Conservation (phyloP, 805 yeast species). For the Kuraishia capsulata region DNA sequence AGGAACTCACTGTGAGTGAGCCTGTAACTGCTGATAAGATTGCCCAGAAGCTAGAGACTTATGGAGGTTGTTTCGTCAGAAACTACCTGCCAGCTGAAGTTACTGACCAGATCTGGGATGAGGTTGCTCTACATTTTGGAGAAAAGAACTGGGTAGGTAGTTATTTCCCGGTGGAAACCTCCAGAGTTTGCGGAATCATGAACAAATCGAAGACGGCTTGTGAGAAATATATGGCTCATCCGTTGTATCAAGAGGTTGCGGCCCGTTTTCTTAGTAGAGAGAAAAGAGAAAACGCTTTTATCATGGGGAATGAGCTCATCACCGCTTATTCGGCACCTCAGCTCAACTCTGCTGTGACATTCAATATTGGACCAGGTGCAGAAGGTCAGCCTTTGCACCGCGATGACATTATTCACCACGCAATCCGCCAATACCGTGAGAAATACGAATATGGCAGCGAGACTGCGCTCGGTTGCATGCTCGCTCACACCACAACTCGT, state of each 20-base stretch:
- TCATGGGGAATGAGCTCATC: slow-evolving; percentile 5
- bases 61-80: slow-evolving; percentile 15
- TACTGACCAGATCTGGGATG: slow-evolving; percentile 8
- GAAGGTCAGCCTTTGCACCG: slow-evolving; percentile 16
- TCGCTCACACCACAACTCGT: slow-evolving; percentile 17
- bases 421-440: slow-evolving; percentile 10
- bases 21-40: slow-evolving; percentile 4
- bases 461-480: slow-evolving; percentile 14
- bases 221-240: slow-evolving; percentile 1
- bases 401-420: slow-evolving; percentile 20
- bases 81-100: slow-evolving; percentile 6
- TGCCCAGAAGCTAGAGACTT: slow-evolving; percentile 9
- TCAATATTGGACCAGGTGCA: slow-evolving; percentile 19
- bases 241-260: slow-evolving; percentile 1
- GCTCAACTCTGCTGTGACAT: slow-evolving; percentile 14
- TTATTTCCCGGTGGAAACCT: slow-evolving; percentile 15
- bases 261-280: slow-evolving; percentile 2
- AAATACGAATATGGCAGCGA: slow-evolving; percentile 9
- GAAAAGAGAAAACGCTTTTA: neutral
- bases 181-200: slow-evolving; percentile 9
- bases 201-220: slow-evolving; percentile 6
- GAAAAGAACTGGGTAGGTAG: slow-evolving; percentile 15
- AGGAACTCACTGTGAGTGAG: no score
- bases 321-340: slow-evolving; percentile 14
- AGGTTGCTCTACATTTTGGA: slow-evolving; percentile 10